These are phyloP conservation scores for Acephala macrosclerotiorum DNA, from an alignment of 2,329 filamentous ascomycete genomes.

Conservation along the genomic window DNA sequence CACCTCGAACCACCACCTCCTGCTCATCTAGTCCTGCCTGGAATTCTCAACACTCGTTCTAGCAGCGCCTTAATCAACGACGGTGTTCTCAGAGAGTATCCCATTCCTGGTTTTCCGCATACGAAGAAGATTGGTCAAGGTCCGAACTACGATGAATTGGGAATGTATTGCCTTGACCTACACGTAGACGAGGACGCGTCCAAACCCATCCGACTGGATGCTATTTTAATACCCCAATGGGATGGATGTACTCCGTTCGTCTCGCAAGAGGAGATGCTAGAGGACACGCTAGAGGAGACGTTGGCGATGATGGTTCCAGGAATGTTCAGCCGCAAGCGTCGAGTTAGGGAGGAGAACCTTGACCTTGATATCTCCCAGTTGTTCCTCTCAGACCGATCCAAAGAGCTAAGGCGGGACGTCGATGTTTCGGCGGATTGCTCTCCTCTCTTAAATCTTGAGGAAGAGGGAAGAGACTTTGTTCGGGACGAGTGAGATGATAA, in stretches of 20 bases:
- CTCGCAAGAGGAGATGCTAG: background rate
- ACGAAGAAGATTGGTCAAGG: conserved; percentile 56
- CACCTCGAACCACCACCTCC: conserved; percentile 58
- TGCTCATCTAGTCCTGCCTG: conserved; percentile 25
- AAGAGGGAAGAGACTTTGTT: background rate
- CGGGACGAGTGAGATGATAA: background rate
- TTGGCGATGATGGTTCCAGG: background rate
- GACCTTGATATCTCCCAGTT: background rate
- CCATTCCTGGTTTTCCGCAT: conserved; percentile 51
- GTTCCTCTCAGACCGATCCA: background rate
- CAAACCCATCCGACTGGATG: background rate
- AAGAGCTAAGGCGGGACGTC: background rate
- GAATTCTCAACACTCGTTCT: background rate
- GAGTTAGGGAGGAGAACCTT: background rate
- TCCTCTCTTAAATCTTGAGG: background rate
- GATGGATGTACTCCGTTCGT: background rate
- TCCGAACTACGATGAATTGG: conserved; percentile 54
- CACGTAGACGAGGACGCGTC: conserved; percentile 50
- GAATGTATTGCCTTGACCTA: conserved; percentile 55
- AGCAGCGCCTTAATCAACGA: background rate
- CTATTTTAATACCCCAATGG: background rate
- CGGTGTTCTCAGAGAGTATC: background rate
- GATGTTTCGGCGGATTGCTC: background rate
- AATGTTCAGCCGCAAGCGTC: background rate
- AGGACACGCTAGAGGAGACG: background rate